A percentile compares a stretch with the other conserved stretches of the same genome.
phyloP scores from a whole-genome alignment of 1,284 basidiomycete species.

The Boletus smithii region DNA sequence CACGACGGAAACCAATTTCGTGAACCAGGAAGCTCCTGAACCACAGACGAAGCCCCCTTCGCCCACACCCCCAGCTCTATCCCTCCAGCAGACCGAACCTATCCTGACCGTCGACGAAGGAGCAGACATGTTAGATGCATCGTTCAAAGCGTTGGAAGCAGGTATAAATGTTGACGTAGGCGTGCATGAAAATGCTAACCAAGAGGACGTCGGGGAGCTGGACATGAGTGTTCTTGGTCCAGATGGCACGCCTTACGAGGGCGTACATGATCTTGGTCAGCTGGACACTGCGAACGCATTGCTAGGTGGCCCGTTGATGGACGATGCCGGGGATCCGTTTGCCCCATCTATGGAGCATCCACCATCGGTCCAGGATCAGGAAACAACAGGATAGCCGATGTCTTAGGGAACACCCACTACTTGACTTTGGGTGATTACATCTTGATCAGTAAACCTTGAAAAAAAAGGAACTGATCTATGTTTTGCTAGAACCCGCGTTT shows the following conservation, averaged over 20 bases:
- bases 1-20: conserved; percentile 33
- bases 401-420: background rate
- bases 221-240: conserved; percentile 63
- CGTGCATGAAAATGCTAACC: conserved; percentile 32
- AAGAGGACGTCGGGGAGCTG: conserved; percentile 42
- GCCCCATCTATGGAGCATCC: conserved; percentile 25
- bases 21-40: conserved; percentile 36
- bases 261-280: conserved; percentile 52
- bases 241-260: conserved; percentile 58
- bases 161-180: conserved; percentile 36
- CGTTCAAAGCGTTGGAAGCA: conserved; percentile 47
- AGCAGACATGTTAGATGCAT: conserved; percentile 42
- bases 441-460: background rate
- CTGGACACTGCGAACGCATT: conserved; percentile 49
- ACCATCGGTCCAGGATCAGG: conserved; percentile 15
- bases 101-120: conserved; percentile 34
- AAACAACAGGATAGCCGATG: conserved; percentile 9
- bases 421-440: conserved; percentile 9
- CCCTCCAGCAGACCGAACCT: conserved; percentile 36
- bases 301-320: conserved; percentile 60
- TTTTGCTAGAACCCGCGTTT: background rate
- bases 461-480: conserved; percentile 5
- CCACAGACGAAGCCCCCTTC: conserved; percentile 57
- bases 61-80: conserved; percentile 51
- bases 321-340: conserved; percentile 58